Conservation (phyloP, 2,329 filamentous ascomycete species). For the Neospermospora avenae region DNA sequence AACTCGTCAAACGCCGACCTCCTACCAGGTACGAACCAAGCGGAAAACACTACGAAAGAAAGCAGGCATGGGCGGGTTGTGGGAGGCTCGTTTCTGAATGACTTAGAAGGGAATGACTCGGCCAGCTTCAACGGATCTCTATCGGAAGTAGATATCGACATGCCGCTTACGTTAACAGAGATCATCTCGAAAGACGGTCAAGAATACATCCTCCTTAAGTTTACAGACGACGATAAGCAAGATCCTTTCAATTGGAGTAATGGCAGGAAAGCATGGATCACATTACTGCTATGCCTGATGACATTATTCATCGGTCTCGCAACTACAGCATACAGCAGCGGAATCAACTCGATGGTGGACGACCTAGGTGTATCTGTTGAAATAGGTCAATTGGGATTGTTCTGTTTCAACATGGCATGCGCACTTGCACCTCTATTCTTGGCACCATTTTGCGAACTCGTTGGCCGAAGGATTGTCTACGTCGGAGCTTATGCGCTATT, state of each 20-base stretch:
- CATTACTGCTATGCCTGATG: constrained; percentile 47
- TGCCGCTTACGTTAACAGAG: constrained; percentile 47
- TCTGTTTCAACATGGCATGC: constrained; percentile 77
- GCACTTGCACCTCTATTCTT: constrained; percentile 80
- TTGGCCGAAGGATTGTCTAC: constrained; percentile 79
- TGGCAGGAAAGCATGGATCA: constrained; percentile 44
- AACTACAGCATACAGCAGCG: constrained; percentile 51
- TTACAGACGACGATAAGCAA: constrained; percentile 44
- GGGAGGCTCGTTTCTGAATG: constrained; percentile 39
- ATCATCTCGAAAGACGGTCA: constrained; percentile 41
- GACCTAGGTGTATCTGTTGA: constrained; percentile 43
- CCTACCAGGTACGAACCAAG: constrained; percentile 19
- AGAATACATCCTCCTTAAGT: constrained; percentile 45
- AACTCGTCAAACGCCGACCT: constrained; percentile 11
- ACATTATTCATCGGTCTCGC: constrained; percentile 52
- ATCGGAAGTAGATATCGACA: constrained; percentile 44
- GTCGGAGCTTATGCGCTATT: constrained; percentile 52
- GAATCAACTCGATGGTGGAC: constrained; percentile 43
- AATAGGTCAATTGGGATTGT: constrained; percentile 51
- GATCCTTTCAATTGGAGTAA: constrained; percentile 51
- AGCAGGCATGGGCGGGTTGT: constrained; percentile 36
- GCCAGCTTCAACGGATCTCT: constrained; percentile 35
- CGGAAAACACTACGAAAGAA: constrained; percentile 16
- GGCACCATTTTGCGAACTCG: constrained; percentile 82
- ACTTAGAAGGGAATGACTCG: constrained; percentile 34